phyloP scores from a whole-genome alignment of 2,329 filamentous ascomycete genomes.

The Fusarium zealandicum region DNA sequence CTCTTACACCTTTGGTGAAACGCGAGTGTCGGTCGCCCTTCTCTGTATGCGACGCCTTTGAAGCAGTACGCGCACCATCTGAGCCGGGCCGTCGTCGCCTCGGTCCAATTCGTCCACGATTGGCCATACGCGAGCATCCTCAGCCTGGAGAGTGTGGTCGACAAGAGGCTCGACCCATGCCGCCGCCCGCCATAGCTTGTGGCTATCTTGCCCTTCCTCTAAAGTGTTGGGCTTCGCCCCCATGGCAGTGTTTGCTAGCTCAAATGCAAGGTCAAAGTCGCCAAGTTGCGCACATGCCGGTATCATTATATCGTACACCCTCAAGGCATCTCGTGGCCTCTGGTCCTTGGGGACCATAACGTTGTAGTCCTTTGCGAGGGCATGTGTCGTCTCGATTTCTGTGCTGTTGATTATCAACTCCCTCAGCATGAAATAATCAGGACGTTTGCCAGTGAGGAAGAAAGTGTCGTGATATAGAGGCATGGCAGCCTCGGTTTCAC shows the following conservation, averaged over 20 bases:
- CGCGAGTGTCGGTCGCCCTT: conserved; percentile 15
- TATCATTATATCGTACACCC: conserved; percentile 41
- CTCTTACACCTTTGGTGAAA: not conserved
- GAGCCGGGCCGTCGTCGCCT: conserved; percentile 26
- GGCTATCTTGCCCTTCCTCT: not conserved
- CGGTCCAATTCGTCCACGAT: conserved; percentile 43
- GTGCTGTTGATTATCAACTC: conserved; percentile 44
- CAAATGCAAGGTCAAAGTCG: conserved; percentile 47
- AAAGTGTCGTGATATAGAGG: conserved; percentile 44
- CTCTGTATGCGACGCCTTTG: conserved; percentile 36
- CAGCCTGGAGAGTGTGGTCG: conserved; percentile 36
- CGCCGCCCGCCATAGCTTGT: conserved; percentile 15
- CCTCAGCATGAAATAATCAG: conserved; percentile 40
- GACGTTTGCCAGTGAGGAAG: conserved; percentile 41
- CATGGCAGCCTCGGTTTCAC: conserved; percentile 44
- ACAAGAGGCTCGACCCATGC: conserved; percentile 44
- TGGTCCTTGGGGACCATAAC: conserved; percentile 24
- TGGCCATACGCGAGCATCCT: conserved; percentile 46
- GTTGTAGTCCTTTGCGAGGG: conserved; percentile 44
- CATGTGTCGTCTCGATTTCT: conserved; percentile 34
- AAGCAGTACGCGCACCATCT: conserved; percentile 38
- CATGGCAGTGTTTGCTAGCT: conserved; percentile 38
- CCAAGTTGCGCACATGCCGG: conserved; percentile 39
- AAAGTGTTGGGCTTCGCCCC: conserved; percentile 1
- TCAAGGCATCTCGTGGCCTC: conserved; percentile 15